Conservation (phyloP, 75 land plant genomes). For the Pinus taeda region DNA sequence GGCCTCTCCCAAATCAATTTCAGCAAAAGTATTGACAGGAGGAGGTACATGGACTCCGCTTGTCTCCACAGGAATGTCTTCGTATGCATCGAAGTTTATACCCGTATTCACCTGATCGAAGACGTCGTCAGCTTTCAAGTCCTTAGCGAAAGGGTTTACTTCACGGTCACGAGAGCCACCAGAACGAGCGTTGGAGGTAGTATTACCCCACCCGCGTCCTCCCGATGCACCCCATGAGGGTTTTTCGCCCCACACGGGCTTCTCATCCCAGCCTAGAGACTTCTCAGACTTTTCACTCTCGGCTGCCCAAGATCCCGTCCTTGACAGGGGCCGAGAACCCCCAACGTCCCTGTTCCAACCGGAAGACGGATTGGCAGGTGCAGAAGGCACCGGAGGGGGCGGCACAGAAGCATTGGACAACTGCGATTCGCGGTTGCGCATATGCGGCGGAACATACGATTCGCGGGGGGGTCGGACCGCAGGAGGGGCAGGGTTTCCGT, state of each 20-base stretch:
- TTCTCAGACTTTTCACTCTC: not conserved
- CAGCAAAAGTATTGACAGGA: slow-evolving; percentile 70
- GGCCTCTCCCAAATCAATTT: slow-evolving; percentile 69
- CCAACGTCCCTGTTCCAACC: not conserved
- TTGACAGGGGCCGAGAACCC: not conserved
- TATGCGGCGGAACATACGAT: slow-evolving; percentile 84
- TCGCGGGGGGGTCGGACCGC: slow-evolving; percentile 23
- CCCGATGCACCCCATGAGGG: slow-evolving; percentile 7
- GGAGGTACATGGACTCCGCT: slow-evolving; percentile 84
- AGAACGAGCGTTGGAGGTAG: slow-evolving; percentile 22
- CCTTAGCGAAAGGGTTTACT: slow-evolving; percentile 46
- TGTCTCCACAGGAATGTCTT: slow-evolving; percentile 88
- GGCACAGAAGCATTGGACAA: slow-evolving; percentile 13
- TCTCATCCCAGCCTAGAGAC: slow-evolving; percentile 13
- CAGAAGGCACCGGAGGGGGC: not conserved
- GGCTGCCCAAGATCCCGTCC: slow-evolving; percentile 18
- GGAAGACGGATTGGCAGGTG: not conserved
- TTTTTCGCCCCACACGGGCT: slow-evolving; percentile 12
- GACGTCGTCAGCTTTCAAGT: slow-evolving; percentile 10
- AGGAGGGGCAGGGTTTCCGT: not conserved
- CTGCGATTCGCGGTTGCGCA: slow-evolving; percentile 42
- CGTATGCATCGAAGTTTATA: slow-evolving; percentile 87
- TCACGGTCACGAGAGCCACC: slow-evolving; percentile 29
- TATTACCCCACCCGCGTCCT: slow-evolving; percentile 27
- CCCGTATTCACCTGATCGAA: slow-evolving; percentile 48